Evolutionary conservation across 768 basidiomycete genomes (phyloP).

Genomic region (Rhizopogon rudus): DNA sequence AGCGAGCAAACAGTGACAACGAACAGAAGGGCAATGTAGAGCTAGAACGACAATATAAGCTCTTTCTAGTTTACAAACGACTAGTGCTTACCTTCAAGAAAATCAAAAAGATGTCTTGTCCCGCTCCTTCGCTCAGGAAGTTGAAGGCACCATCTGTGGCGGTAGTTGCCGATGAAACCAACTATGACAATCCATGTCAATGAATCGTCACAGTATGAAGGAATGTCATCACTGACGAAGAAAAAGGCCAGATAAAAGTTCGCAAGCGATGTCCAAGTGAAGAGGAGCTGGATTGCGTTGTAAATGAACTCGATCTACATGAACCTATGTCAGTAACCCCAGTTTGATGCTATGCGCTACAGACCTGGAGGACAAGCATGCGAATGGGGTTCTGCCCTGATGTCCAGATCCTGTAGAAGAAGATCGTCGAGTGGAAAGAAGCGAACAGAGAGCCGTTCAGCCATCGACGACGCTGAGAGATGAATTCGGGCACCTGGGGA

Average conservation of each 20-base stretch:
- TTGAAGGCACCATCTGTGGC: constrained; percentile 70
- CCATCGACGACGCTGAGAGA: constrained; percentile 90
- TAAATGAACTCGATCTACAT: constrained; percentile 84
- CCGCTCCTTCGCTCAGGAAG: constrained; percentile 69
- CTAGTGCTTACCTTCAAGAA: constrained; percentile 49
- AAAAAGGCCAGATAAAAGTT: constrained; percentile 95
- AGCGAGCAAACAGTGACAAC: constrained; percentile 82
- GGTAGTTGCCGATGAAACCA: constrained; percentile 76
- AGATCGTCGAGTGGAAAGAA: constrained; percentile 87
- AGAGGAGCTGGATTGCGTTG: constrained; percentile 82
- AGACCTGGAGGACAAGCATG: constrained; percentile 63
- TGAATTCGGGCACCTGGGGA: constrained; percentile 78
- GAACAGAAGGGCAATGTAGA: constrained; percentile 84
- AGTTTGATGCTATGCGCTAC: neutral
- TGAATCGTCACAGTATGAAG: constrained; percentile 11
- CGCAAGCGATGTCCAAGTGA: constrained; percentile 91
- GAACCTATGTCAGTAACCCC: neutral
- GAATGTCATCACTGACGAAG: constrained; percentile 57
- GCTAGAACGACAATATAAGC: constrained; percentile 22
- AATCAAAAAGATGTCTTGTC: constrained; percentile 68
- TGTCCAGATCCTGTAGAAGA: constrained; percentile 84
- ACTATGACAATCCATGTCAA: constrained; percentile 36
- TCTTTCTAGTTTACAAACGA: neutral
- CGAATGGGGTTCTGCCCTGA: constrained; percentile 89
- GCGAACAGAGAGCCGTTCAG: constrained; percentile 90